Base-by-base conservation (phyloP, 257 asterid species). In the Marsdenia floribunda region DNA sequence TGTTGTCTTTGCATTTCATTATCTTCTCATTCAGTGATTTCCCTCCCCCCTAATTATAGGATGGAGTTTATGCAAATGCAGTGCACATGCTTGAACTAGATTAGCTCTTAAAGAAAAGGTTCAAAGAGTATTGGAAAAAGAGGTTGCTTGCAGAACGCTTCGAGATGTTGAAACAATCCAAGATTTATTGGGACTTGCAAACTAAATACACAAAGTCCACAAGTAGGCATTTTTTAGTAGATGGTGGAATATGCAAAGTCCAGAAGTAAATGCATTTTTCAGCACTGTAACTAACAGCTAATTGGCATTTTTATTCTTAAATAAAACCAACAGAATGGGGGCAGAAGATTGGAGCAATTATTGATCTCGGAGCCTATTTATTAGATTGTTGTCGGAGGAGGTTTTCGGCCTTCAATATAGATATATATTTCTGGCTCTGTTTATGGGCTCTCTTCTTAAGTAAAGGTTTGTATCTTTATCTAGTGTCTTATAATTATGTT, bases 81-180 rank as follows among this genome's bases (percentile, higher is more conserved):
- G 88, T 88, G 57, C 92, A 81, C 77, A 86, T 92, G 97, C 71
- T 85, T 80, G 97, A 90, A 81, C 52, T 90, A 42, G 89, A 89
- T 79, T 58, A 87, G 86, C 93, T 89, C 49, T 76, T 89, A 70
- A 87, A 87, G 90, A 91, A 88, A 77, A 92, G 96, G 40, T 84
- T 89, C 83, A 86, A 82, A 83, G 90, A 90, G 73, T 85, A 87
- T 77, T 92, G 97, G 96, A 90, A 87, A 79, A 86, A 88, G 83
- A 86, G 96, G 82, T 61, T 82, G 75, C 70, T 37, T 58, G 84
- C 76, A 0, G 93, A 88, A 72, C 87, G 96, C 9, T 83, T 86
- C 35, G 96, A 88, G 77, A 81, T 75, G 75, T 89, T 90, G 88
- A 92, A 92, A 80, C 96, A 92, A 76, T 84, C 97, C 2, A 90